Conservation (phyloP, 352 stramenopile genomes). For the Globisporangium middletonii region DNA sequence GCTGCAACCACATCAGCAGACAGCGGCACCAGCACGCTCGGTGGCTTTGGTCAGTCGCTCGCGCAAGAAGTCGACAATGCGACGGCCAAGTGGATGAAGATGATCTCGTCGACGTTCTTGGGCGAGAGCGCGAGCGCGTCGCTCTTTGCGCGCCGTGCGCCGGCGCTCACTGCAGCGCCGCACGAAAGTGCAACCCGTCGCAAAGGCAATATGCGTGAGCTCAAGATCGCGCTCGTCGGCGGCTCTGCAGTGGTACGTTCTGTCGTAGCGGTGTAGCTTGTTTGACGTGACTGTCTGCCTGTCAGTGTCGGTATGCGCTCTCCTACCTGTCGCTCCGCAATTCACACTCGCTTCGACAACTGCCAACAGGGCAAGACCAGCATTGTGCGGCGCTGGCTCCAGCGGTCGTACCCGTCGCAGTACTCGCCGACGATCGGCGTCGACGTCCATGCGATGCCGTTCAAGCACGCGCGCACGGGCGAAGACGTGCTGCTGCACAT, state of each 20-base stretch:
- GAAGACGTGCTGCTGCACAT: constrained; percentile 56
- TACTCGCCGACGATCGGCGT: constrained; percentile 78
- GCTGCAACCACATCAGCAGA: not conserved
- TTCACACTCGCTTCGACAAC: no score
- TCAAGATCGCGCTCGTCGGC: constrained; percentile 83
- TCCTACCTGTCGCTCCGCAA: not conserved
- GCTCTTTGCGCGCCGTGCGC: constrained; percentile 9
- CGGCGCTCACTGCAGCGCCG: constrained; percentile 9
- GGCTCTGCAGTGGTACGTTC: constrained; percentile 56
- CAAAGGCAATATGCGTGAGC: constrained; percentile 34
- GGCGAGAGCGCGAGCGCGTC: constrained; percentile 34
- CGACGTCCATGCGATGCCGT: constrained; percentile 54
- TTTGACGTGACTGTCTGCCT: not conserved
- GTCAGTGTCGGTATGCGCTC: not conserved
- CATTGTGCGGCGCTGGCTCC: constrained; percentile 70
- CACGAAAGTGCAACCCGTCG: constrained; percentile 2
- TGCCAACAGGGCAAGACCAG: constrained; percentile 65
- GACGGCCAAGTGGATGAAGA: constrained; percentile 74
- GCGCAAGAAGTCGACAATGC: constrained; percentile 32
- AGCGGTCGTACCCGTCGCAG: constrained; percentile 57
- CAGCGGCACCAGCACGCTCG: constrained; percentile 5
- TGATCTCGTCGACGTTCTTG: constrained; percentile 77
- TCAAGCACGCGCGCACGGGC: constrained; percentile 21
- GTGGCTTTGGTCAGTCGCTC: constrained; percentile 15
- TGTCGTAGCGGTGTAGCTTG: no score